Base-by-base conservation (phyloP, 345 rosid species). In the Euphorbia lathyris region DNA sequence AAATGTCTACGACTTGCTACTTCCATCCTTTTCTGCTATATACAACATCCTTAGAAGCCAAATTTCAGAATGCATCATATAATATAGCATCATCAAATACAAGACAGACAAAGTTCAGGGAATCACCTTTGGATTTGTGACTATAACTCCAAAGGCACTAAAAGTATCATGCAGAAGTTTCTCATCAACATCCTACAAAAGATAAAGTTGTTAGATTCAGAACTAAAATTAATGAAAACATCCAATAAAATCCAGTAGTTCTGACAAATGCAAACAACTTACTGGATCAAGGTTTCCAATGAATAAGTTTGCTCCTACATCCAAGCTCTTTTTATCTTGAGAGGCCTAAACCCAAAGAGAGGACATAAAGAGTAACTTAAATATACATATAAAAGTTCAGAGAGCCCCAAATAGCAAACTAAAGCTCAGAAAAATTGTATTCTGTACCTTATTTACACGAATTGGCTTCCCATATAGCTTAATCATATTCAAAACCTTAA, bases 281-380 rank as follows among this genome's bases (percentile, higher is more conserved):
- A 95, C 98, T 13, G 99, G 92, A 67, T 95, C 99, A 73, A 95
- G 96, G 80, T 95, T 95, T 60, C 98, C 98, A 38, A 92, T 95
- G 75, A 95, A 95, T 67, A 95, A 96, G 76, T 95, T 95, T 40
- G 99, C 99, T 61, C 99, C 98, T 38, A 95, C 98, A 68, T 95
- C 99, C 84, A 92, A 79, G 72, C 96, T 95, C 86, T 95, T 95
- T 79, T 95, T 95, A 82, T 95, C 99, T 87, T 95, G 99, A 23
- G 99, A 85, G 9, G 98, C 97, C 99, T 95, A 76, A 65, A 75
- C 61, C 66, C 70, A 74, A n/a, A 38, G 30, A 25, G 64, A 52
- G 58, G 10, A 53, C 5, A 53, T 0, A 5, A 16, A 3, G 22
- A 53, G 10, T 8, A 51, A 51, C 1, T 16, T 20, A 51, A 51